Percentiles rank a stretch among this genome's conserved stretches.
phyloP scores from a whole-genome alignment of 495 filamentous ascomycete species.

The Podospora pseudocomata region DNA sequence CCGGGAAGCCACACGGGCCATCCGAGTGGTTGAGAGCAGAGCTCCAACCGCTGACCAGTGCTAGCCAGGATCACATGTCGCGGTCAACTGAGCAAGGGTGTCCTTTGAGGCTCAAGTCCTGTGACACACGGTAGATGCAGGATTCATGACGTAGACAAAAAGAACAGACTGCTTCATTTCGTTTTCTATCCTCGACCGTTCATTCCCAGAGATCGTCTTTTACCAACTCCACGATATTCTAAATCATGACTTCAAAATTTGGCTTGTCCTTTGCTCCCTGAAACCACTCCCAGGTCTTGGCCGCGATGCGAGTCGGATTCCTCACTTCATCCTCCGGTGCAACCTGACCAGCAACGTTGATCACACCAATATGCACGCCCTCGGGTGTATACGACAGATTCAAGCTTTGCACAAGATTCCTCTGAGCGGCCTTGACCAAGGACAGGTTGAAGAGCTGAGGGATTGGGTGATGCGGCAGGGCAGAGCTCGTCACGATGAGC shows the following conservation, averaged over 20 bases:
- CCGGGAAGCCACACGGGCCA: not conserved
- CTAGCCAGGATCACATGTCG: not conserved
- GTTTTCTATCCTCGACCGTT: not conserved
- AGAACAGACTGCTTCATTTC: not conserved
- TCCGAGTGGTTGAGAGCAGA: not conserved
- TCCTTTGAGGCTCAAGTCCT: not conserved
- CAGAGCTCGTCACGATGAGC: constrained; percentile 37
- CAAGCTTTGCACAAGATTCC: constrained; percentile 37
- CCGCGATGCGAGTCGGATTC: constrained; percentile 40
- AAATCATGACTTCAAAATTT: constrained; percentile 25
- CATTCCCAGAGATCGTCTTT: not conserved
- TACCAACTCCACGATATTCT: not conserved
- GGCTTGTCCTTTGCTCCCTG: constrained; percentile 23
- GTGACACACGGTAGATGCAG: not conserved
- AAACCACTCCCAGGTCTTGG: constrained; percentile 38
- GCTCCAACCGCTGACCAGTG: not conserved
- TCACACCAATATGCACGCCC: constrained; percentile 39
- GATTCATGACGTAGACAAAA: not conserved
- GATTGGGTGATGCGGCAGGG: constrained; percentile 32
- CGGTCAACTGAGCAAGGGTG: not conserved
- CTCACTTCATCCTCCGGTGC: constrained; percentile 25
- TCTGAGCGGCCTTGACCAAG: constrained; percentile 42
- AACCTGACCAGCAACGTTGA: constrained; percentile 38
- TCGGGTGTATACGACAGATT: constrained; percentile 26
- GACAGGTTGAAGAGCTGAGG: constrained; percentile 40